phyloP scores from a whole-genome alignment of 2,329 filamentous ascomycete genomes.

The Graphilbum ipis-grandicollis region DNA sequence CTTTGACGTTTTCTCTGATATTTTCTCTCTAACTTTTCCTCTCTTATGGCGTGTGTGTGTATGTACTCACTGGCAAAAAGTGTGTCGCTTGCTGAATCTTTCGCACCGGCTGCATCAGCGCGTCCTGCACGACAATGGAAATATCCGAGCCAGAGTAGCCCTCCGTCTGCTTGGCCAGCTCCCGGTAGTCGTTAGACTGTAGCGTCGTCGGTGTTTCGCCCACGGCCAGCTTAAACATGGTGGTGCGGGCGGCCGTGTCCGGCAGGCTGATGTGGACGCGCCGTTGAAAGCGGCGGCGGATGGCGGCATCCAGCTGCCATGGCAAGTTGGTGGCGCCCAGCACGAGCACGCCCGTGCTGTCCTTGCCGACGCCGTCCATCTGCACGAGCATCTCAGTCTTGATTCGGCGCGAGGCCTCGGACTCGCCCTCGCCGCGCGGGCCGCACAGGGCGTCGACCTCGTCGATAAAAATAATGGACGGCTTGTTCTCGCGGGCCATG shows the following conservation, averaged over 20 bases:
- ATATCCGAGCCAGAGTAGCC: conserved; percentile 97
- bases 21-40: neutral
- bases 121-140: conserved; percentile 84
- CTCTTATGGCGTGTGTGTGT: no score
- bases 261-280: conserved; percentile 91
- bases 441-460: conserved; percentile 77
- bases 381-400: conserved; percentile 97
- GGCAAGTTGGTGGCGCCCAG: conserved; percentile 96
- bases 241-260: conserved; percentile 70
- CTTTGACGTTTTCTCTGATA: neutral
- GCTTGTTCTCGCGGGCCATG: conserved; percentile 96
- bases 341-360: conserved; percentile 84
- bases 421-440: conserved; percentile 84
- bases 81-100: conserved; percentile 97
- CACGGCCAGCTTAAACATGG: conserved; percentile 91
- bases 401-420: conserved; percentile 90
- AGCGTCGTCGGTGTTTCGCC: conserved; percentile 82
- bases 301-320: conserved; percentile 94
- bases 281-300: conserved; percentile 87
- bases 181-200: conserved; percentile 58
- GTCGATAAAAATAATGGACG: conserved; percentile 53
- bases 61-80: conserved; percentile 64
- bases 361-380: conserved; percentile 97
- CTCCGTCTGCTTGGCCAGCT: conserved; percentile 66
- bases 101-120: conserved; percentile 89